These are phyloP conservation scores for Apophysomyces trapeziformis DNA, from an alignment of 371 early-diverging fungal species.

Conservation along the genomic window DNA sequence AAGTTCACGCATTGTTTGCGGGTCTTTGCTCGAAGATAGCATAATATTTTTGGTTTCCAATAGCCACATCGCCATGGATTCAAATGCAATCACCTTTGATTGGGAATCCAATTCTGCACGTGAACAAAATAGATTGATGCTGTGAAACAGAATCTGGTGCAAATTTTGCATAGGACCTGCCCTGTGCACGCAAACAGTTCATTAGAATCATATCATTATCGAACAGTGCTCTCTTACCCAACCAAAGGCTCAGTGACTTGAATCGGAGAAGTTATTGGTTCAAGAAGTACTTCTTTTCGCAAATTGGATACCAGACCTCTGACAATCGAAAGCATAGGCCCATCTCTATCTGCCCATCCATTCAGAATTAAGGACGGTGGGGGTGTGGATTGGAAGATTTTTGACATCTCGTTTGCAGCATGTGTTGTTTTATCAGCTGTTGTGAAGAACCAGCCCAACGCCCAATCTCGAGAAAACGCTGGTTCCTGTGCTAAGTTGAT, in stretches of 20 bases:
- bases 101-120: slow-evolving; percentile 61
- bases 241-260: slow-evolving; percentile 26
- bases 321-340: slow-evolving; percentile 56
- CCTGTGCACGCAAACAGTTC: not conserved
- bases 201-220: not conserved
- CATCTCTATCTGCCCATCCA: slow-evolving; percentile 45
- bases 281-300: slow-evolving; percentile 48
- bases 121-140: slow-evolving; percentile 53
- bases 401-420: slow-evolving; percentile 13
- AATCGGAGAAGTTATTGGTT: slow-evolving; percentile 27
- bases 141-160: slow-evolving; percentile 51
- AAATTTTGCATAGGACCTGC: slow-evolving; percentile 26
- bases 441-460: slow-evolving; percentile 44
- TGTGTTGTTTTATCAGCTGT: slow-evolving; percentile 6
- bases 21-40: slow-evolving; percentile 11
- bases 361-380: slow-evolving; percentile 13
- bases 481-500: slow-evolving; percentile 37
- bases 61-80: slow-evolving; percentile 76
- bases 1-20: slow-evolving; percentile 17
- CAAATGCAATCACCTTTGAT: slow-evolving; percentile 74
- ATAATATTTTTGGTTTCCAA: slow-evolving; percentile 52
- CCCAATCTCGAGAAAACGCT: slow-evolving; percentile 34
- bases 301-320: slow-evolving; percentile 60
- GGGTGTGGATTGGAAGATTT: slow-evolving; percentile 23
- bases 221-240: slow-evolving; percentile 30